Percentiles rank a stretch among this genome's conserved stretches.
Conservation (phyloP, 768 basidiomycete genomes). For the Omphalotus guepiniiformis region DNA sequence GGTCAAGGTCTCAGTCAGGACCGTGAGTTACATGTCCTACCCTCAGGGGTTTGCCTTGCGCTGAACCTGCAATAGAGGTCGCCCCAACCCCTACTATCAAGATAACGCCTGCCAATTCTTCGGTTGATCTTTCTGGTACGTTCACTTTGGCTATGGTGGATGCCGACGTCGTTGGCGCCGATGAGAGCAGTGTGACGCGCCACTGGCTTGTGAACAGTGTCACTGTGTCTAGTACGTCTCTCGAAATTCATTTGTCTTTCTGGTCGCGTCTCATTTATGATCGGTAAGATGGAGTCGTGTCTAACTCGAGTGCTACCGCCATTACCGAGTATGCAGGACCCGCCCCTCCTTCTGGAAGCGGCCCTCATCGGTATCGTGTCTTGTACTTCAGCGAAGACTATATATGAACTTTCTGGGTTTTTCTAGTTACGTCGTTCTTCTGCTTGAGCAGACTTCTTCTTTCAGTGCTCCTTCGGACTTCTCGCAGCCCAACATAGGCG, state of each 20-base stretch:
- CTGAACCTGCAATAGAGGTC: slow-evolving; percentile 40
- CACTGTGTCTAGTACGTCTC: slow-evolving; percentile 36
- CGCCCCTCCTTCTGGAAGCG: slow-evolving; percentile 61
- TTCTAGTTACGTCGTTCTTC: slow-evolving; percentile 60
- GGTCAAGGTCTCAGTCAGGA: slow-evolving; percentile 56
- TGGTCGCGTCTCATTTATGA: not conserved
- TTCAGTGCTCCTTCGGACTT: slow-evolving; percentile 62
- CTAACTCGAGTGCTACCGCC: slow-evolving; percentile 37
- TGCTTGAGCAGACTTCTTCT: slow-evolving; percentile 58
- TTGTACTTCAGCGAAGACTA: no score
- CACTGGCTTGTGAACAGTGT: slow-evolving; percentile 81
- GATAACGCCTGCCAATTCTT: slow-evolving; percentile 46
- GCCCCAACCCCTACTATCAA: slow-evolving; percentile 49
- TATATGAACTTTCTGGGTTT: no score
- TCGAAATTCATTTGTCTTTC: not conserved
- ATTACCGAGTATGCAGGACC: slow-evolving; percentile 73
- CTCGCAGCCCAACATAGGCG: slow-evolving; percentile 41
- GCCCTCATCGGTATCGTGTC: slow-evolving; percentile 60
- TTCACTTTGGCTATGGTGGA: slow-evolving; percentile 78
- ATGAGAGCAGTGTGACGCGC: slow-evolving; percentile 56
- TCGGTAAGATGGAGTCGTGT: slow-evolving; percentile 36
- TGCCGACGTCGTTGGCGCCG: slow-evolving; percentile 60
- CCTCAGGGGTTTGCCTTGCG: not conserved
- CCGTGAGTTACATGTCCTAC: slow-evolving; percentile 40
- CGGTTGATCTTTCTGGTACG: slow-evolving; percentile 39